phyloP scores from a whole-genome alignment of 805 yeast species.

The Saccharomyces eubayanus region DNA sequence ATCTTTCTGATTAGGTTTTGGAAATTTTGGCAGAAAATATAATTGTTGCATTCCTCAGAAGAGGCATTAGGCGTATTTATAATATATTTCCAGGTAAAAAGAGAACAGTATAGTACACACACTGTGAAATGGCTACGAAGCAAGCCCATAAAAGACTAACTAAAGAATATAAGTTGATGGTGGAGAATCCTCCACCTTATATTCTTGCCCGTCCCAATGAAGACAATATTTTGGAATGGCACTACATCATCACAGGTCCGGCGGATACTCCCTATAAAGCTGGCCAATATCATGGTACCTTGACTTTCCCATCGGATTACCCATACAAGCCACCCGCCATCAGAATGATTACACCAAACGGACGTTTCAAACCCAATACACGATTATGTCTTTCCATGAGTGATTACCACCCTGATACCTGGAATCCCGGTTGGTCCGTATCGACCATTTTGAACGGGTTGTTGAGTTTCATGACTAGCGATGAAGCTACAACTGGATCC shows the following conservation, averaged over 20 bases:
- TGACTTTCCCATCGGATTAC: slow-evolving; percentile 73
- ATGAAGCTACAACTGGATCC: slow-evolving; percentile 79
- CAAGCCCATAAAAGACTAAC: slow-evolving; percentile 47
- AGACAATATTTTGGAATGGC: slow-evolving; percentile 85
- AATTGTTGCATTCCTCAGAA: background rate
- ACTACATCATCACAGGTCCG: slow-evolving; percentile 86
- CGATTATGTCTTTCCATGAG: slow-evolving; percentile 86
- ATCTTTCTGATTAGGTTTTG: background rate
- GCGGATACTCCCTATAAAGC: slow-evolving; percentile 78
- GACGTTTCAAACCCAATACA: slow-evolving; percentile 73
- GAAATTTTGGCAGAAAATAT: background rate
- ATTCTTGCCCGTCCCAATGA: slow-evolving; percentile 83
- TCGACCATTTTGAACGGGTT: slow-evolving; percentile 80
- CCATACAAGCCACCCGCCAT: slow-evolving; percentile 91
- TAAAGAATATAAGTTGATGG: slow-evolving; percentile 72
- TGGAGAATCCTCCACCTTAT: slow-evolving; percentile 76
- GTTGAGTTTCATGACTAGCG: slow-evolving; percentile 85
- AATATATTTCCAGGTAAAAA: background rate
- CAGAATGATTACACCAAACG: slow-evolving; percentile 82
- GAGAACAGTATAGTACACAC: background rate
- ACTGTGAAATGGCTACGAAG: slow-evolving; percentile 33
- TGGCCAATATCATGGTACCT: slow-evolving; percentile 87
- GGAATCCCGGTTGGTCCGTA: slow-evolving; percentile 98
- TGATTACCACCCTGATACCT: slow-evolving; percentile 86
- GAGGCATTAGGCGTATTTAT: background rate